Conservation (phyloP, 1,139 yeast genomes). For the Suhomyces coccinellae region DNA sequence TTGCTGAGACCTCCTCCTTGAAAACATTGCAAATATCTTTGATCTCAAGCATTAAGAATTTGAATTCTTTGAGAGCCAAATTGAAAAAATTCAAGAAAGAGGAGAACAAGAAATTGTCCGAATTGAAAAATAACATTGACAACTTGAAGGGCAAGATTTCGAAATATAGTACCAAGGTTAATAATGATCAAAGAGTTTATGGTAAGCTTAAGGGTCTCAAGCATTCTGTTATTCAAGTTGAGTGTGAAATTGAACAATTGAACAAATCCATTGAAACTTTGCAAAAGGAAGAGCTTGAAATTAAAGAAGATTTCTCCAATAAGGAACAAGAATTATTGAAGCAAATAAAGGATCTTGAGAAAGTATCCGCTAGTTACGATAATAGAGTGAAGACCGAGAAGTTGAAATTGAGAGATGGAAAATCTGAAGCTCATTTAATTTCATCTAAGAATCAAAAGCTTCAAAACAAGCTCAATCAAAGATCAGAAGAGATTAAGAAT, state of each 20-base stretch:
- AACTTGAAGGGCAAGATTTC: constrained; percentile 49
- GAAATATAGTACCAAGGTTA: constrained; percentile 31
- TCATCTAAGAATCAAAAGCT: constrained; percentile 31
- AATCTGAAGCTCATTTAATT: constrained; percentile 24
- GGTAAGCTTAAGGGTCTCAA: constrained; percentile 47
- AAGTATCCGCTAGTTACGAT: constrained; percentile 28
- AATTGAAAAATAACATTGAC: constrained; percentile 60
- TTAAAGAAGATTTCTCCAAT: constrained; percentile 20
- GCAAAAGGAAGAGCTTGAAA: constrained; percentile 18
- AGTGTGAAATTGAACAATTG: constrained; percentile 35
- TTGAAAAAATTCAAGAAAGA: constrained; percentile 64
- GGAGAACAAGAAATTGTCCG: constrained; percentile 53
- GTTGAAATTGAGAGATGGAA: constrained; percentile 24
- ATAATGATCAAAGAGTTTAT: constrained; percentile 31
- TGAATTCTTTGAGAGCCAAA: constrained; percentile 50
- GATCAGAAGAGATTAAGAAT: constrained; percentile 28
- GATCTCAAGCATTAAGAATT: constrained; percentile 56
- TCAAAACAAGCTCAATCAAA: constrained; percentile 24
- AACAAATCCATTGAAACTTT: constrained; percentile 23
- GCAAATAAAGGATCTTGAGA: constrained; percentile 28
- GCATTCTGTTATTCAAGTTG: constrained; percentile 44
- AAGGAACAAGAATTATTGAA: constrained; percentile 24
- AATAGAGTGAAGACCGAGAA: constrained; percentile 25
- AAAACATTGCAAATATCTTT: constrained; percentile 64
- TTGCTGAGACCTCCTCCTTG: constrained; percentile 48